phyloP scores from a whole-genome alignment of 768 basidiomycete species.

The Suillus weaverae region DNA sequence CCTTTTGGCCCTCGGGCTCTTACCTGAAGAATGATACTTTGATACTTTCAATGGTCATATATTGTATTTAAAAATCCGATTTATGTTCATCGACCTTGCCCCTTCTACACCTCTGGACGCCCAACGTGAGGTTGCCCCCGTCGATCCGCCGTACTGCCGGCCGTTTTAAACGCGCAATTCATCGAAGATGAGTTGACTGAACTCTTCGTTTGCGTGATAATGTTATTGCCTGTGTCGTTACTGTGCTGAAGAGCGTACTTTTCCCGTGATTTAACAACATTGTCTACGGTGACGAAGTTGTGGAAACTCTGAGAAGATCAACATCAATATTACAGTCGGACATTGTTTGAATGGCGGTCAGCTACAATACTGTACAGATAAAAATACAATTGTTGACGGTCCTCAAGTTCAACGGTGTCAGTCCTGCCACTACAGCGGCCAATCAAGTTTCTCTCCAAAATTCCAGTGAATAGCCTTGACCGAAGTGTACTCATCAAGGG shows the following conservation, averaged over 20 bases:
- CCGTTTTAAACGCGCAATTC: not conserved
- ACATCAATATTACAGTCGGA: not conserved
- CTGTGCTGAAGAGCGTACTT: not conserved
- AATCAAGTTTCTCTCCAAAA: conserved; percentile 76
- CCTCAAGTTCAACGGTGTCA: not conserved
- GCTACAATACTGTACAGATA: not conserved
- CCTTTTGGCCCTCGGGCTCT: not conserved
- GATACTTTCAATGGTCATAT: not conserved
- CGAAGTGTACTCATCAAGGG: conserved; percentile 81
- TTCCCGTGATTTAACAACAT: not conserved
- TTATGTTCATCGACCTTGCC: not conserved
- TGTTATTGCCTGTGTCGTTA: not conserved
- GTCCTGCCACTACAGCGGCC: conserved; percentile 56
- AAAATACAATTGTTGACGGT: not conserved
- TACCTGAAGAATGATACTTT: not conserved
- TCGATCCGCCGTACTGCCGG: not conserved
- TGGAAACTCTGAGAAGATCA: not conserved
- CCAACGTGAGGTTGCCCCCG: not conserved
- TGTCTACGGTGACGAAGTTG: not conserved
- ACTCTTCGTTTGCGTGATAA: not conserved
- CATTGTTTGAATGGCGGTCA: not conserved
- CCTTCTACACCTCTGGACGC: not conserved
- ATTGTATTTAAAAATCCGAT: not conserved
- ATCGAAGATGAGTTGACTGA: not conserved
- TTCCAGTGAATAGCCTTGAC: conserved; percentile 88